Base-by-base conservation (phyloP, 2,329 filamentous ascomycete genomes). In the Aspergillus thermomutatus region DNA sequence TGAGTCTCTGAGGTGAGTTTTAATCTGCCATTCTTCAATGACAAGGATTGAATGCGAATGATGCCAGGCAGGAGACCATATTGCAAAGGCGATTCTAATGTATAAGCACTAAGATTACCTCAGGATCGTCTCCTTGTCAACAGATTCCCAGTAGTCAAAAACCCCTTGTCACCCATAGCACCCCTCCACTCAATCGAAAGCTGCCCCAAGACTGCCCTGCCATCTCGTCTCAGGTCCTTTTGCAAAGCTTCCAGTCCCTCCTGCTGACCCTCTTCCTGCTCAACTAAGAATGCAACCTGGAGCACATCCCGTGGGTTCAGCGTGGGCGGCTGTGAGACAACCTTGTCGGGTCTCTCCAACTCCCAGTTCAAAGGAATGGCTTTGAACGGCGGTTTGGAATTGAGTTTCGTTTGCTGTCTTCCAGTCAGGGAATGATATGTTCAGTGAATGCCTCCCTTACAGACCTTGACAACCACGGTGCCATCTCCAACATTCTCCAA, bases 401-500 rank as follows among this genome's bases (percentile, higher is more conserved):
- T 80, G 52, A 83, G 70, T 49, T 71, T 73, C 19, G 81, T 79
- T 63, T 74, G 70, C 78, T 81, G 50, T 54, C 48, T 46, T 49
- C 58, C n/a, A 59, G 54, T 52, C 51, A 49, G n/a, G n/a, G 41
- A 9, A 49, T 34, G 7, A 31, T 14, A 9, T 14, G n/a, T 25
- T 10, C n/a, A 6, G 26, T 23, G 9, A 52, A 21, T 3, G 41
- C 26, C 57, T 40, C 66, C 65, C 19, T 48, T 27, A 57, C 67
- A 64, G 67, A 84, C 82, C 74, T 96, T 90, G 52, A 99, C 81
- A 68, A 90, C 85, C 62, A 97, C 88, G 4, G 87, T 80, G 47
- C 87, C 87, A 71, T 97, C 92, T 49, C 91, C 91, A 69, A 92
- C 90, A 74, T 97, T 99, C 79, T 99, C 94, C 57, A 99, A 76